Evolutionary conservation across 352 stramenopile species (phyloP).

Genomic region (Aphanomyces astaci): DNA sequence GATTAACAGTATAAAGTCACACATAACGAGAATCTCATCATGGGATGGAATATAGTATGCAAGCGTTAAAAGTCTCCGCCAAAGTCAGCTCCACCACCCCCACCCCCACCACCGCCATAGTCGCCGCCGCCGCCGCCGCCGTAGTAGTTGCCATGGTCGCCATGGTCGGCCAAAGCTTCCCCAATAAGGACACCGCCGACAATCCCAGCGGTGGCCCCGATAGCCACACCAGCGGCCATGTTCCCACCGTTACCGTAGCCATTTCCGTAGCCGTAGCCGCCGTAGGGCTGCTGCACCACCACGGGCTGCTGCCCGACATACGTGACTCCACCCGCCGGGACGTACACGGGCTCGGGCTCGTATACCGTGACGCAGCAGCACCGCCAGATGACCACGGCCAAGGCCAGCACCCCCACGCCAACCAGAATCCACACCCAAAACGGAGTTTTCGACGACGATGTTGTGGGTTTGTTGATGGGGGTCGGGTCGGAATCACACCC

Average conservation of each 20-base stretch:
- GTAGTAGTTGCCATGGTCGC: neutral
- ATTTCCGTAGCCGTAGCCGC: slow-evolving; percentile 7
- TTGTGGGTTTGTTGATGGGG: neutral
- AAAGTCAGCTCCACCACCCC: slow-evolving; percentile 13
- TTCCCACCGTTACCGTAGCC: slow-evolving; percentile 11
- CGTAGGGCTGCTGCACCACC: neutral
- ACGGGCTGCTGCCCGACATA: neutral
- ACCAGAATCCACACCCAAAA: slow-evolving; percentile 21
- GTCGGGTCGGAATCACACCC: neutral
- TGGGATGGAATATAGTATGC: neutral
- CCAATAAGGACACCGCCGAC: slow-evolving; percentile 15
- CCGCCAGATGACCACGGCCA: neutral
- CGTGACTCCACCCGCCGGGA: neutral
- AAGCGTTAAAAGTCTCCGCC: slow-evolving; percentile 18
- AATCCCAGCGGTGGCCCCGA: slow-evolving; percentile 14
- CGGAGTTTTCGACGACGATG: neutral
- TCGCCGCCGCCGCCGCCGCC: neutral
- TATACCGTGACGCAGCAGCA: neutral
- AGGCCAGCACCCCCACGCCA: slow-evolving; percentile 1
- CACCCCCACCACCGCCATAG: neutral
- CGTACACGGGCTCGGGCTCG: neutral
- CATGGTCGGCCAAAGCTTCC: slow-evolving; percentile 11
- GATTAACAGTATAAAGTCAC: neutral
- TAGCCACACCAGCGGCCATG: slow-evolving; percentile 11
- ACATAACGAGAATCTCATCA: neutral